Evolutionary conservation across 768 basidiomycete genomes (phyloP).

Genomic region (Suillus spraguei): DNA sequence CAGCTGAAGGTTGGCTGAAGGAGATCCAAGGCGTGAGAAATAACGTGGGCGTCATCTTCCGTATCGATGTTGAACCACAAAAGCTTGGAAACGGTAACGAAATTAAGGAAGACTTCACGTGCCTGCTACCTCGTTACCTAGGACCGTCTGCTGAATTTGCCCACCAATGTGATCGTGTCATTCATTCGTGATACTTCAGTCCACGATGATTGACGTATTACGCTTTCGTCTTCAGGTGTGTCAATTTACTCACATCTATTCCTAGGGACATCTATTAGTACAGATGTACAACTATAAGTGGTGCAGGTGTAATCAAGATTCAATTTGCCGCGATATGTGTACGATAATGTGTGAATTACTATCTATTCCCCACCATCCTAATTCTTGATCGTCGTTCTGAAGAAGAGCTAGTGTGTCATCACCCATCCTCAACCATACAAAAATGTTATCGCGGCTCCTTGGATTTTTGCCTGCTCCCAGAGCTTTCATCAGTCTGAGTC

Average conservation of each 20-base stretch:
- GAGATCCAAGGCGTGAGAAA: conserved; percentile 7
- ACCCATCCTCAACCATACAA: conserved; percentile 59
- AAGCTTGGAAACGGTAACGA: background rate
- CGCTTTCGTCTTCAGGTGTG: background rate
- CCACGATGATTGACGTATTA: background rate
- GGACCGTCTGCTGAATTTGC: conserved; percentile 1
- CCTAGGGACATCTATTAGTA: conserved; percentile 11
- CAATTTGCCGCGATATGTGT: conserved; percentile 20
- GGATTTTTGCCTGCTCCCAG: conserved; percentile 33
- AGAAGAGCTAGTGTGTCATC: conserved; percentile 52
- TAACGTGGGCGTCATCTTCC: background rate
- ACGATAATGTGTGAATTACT: conserved; percentile 43
- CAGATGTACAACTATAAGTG: background rate
- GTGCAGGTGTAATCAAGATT: conserved; percentile 9
- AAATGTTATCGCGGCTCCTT: conserved; percentile 36
- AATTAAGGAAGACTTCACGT: conserved; percentile 6
- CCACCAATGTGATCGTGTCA: conserved; percentile 3
- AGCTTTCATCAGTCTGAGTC: conserved; percentile 62
- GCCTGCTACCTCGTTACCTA: conserved; percentile 1
- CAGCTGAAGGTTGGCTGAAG: background rate
- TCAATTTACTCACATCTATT: conserved; percentile 1
- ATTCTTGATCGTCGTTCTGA: conserved; percentile 50
- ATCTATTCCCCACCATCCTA: conserved; percentile 78
- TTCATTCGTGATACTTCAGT: background rate
- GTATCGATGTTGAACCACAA: background rate